These are phyloP conservation scores for Aschersonia sp. DNA, from an alignment of 2,329 filamentous ascomycete species.

Conservation along the genomic window DNA sequence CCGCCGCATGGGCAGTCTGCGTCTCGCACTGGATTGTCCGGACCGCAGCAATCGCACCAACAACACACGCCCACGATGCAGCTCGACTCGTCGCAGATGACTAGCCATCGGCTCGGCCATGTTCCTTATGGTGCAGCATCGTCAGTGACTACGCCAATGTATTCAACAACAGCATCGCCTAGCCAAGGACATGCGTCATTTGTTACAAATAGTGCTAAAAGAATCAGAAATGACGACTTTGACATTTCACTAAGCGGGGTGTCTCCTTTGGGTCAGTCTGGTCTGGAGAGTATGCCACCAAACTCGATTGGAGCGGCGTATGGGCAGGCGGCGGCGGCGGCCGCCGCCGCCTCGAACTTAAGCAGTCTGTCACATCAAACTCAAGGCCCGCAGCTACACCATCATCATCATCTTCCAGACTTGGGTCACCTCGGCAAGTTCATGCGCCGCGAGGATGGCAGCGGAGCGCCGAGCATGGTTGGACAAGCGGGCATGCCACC, in stretches of 20 bases:
- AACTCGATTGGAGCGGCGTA: conserved; percentile 37
- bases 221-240: conserved; percentile 42
- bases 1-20: conserved; percentile 20
- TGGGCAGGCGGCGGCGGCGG: conserved; percentile 25
- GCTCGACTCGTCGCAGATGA: conserved; percentile 40
- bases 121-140: conserved; percentile 35
- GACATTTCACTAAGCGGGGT: conserved; percentile 38
- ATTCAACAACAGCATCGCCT: conserved; percentile 32
- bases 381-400: conserved; percentile 31
- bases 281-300: conserved; percentile 40
- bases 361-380: conserved; percentile 1
- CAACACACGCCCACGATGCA: conserved; percentile 31
- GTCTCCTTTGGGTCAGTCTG: conserved; percentile 36
- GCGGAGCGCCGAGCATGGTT: conserved; percentile 69
- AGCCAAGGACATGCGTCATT: conserved; percentile 18
- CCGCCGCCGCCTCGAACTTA: conserved; percentile 7
- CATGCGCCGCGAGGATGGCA: conserved; percentile 42
- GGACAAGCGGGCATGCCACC: conserved; percentile 77
- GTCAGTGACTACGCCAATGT: conserved; percentile 35
- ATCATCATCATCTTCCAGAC: conserved; percentile 69
- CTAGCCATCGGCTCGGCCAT: conserved; percentile 34
- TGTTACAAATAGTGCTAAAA: conserved; percentile 27
- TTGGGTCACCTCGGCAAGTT: conserved; percentile 56
- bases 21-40: conserved; percentile 18
- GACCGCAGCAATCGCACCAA: conserved; percentile 24